Evolutionary conservation across 179 eudicot genomes (phyloP).

Genomic region (Vitellaria paradoxa): DNA sequence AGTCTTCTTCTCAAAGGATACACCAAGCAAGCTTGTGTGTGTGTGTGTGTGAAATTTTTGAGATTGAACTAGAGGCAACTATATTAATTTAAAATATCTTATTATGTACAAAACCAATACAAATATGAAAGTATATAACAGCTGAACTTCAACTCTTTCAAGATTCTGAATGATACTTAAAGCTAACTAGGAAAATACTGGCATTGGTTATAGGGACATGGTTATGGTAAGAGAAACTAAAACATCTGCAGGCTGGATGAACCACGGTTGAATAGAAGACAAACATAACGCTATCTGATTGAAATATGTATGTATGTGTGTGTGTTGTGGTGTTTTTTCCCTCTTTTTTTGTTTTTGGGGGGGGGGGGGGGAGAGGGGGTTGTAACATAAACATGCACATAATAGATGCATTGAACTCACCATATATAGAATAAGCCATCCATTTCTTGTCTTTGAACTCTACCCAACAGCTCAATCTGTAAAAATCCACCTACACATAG

Average conservation of each 20-base stretch:
- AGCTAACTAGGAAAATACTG: not conserved
- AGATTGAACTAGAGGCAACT: not conserved
- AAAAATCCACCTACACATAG: constrained; percentile 81
- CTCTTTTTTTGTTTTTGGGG: no score
- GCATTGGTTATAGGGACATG: not conserved
- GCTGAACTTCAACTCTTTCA: no score
- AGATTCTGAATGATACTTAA: not conserved
- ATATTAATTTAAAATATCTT: not conserved
- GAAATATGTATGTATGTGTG: no score
- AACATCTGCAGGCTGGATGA: no score
- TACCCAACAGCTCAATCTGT: constrained; percentile 81
- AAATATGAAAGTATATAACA: no score
- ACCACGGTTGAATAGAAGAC: no score
- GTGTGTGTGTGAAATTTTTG: not conserved
- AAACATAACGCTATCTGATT: not conserved
- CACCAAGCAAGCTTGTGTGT: not conserved
- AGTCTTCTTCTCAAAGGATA: not conserved
- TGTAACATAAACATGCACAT: not conserved
- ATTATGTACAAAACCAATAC: not conserved
- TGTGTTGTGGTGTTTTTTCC: no score
- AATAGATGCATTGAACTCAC: constrained; percentile 35
- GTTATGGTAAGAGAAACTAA: not conserved
- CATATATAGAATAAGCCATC: constrained; percentile 78
- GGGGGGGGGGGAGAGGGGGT: no score
- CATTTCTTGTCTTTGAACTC: constrained; percentile 74